Evolutionary conservation across 1,284 basidiomycete genomes (phyloP).

Genomic region (Fomitopsis schrenkii): DNA sequence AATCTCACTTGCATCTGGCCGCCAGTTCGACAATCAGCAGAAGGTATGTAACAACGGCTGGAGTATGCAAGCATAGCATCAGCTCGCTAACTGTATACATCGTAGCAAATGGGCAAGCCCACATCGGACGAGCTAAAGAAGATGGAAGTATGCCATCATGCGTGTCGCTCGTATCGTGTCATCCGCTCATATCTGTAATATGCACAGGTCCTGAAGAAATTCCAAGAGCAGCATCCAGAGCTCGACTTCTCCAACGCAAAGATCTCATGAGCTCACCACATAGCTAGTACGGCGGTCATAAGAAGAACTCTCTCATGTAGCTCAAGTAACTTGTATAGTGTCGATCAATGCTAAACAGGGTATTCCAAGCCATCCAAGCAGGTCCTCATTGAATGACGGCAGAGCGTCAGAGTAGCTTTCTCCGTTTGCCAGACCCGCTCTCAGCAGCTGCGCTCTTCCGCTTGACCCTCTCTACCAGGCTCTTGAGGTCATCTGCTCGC

Average conservation of each 20-base stretch:
- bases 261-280: slow-evolving; percentile 49
- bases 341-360: not conserved
- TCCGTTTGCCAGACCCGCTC: slow-evolving; percentile 48
- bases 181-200: not conserved
- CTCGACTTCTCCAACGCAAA: slow-evolving; percentile 94
- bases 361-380: not conserved
- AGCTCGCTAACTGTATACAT: not conserved
- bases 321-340: not conserved
- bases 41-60: slow-evolving; percentile 50
- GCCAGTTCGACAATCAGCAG: slow-evolving; percentile 95
- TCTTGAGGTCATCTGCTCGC: slow-evolving; percentile 36
- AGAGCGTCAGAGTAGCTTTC: slow-evolving; percentile 31
- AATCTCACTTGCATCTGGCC: slow-evolving; percentile 3
- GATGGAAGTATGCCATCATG: slow-evolving; percentile 57
- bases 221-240: slow-evolving; percentile 88
- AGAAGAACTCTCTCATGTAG: not conserved
- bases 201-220: slow-evolving; percentile 76
- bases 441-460: slow-evolving; percentile 50
- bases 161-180: not conserved
- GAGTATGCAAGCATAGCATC: not conserved
- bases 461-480: slow-evolving; percentile 83
- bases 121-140: slow-evolving; percentile 91
- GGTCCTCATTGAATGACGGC: not conserved
- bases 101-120: slow-evolving; percentile 91
- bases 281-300: not conserved